Base-by-base conservation (phyloP, 192 early-diverging fungal species). In the Linnemannia elongata region DNA sequence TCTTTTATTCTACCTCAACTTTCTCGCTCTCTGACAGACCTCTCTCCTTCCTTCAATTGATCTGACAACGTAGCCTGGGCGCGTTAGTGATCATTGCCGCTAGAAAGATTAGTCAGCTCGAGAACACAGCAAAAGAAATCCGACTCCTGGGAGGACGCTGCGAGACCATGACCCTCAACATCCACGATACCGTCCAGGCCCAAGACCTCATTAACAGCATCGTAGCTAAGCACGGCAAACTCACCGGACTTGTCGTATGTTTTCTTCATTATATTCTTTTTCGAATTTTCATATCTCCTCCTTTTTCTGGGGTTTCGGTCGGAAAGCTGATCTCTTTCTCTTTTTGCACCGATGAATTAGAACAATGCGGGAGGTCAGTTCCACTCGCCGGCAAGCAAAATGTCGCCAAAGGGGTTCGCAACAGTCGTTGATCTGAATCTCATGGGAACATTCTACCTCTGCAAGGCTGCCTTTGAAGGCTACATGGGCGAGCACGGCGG, bases 341-440 rank as follows among this genome's bases (percentile, higher is more conserved):
- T n/a, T 20, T 49, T 20, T 49, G 47, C 17, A 49, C 15, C 2
- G 20, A 52, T 15, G 6, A 47, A 38, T 52, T 15, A 73, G 76
- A 74, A 78, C 20, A 78, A 78, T n/a, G 76, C 82, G 10, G 76
- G 76, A 52, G 76, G 82, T 6, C 82, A 77, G 57, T 77, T 77
- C 70, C 60, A 42, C 5, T 60, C 75, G 2, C 81, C 81, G 20
- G 70, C 81, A 36, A 76, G 75, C 33, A 77, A 55, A 38, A 44
- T 77, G 55, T 39, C 70, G 3, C 24, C 69, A 39, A 78, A 69
- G 22, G 72, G 60, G 1, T 84, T 78, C 69, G 72, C 77, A 33
- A 71, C 72, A n/a, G 77, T 83, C 24, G 60, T 79, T 12, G 60
- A 79, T 35, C 47, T 84, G 66, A 78, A 75, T 44, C 33, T 79